Evolutionary conservation across 179 eudicot genomes (phyloP), one percentile per base, ranked within the genome.

Genomic region (Actinidia arguta): DNA sequence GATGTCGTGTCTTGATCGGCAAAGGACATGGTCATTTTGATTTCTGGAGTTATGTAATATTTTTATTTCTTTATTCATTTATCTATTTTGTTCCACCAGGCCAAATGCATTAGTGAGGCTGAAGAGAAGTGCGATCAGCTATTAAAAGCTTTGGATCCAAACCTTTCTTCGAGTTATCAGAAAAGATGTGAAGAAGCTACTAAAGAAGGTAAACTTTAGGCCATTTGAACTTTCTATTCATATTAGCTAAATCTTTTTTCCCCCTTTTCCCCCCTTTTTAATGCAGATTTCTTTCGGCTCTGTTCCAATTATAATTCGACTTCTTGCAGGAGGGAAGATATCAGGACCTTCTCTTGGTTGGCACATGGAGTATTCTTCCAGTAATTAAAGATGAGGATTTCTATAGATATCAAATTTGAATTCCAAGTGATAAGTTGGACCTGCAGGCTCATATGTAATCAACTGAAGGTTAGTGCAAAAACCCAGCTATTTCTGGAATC

Each of bases 171-270:
- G 50, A 88, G 83, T 47, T 96, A 93, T 85, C 90, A 85, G 80
- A 89, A 66, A 90, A 88, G 99, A 90, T 96, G 99, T 78, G 93
- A 93, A 91, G 99, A 96, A 84, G 99, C 99, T 78, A 94, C 99
- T 31, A 91, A 77, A 90, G 94, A 96, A 96, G 99, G 98, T 94
- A 48, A 75, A 36, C 0, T 27, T 20, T 78, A 39, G 31, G 42
- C 72, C 27, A 62, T 52, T 73, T 24, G 48, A 46, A 13, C n/a
- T n/a, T 70, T 55, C 42, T 0, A 18, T 68, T 55, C 54, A 25
- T 44, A 20, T 52, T 5, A 80, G 17, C 51, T 54, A 67, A 42
- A 63, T 10, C 39, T 42, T 50, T 3, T 16, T 51, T 1, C n/a
- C 36, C 14, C 8, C 3, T n/a, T 62, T 10, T 59, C n/a, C 9